Percentiles rank a stretch among this genome's conserved stretches.
Conservation (phyloP, 1,284 basidiomycete genomes). For the Coniferiporia sulphurascens region DNA sequence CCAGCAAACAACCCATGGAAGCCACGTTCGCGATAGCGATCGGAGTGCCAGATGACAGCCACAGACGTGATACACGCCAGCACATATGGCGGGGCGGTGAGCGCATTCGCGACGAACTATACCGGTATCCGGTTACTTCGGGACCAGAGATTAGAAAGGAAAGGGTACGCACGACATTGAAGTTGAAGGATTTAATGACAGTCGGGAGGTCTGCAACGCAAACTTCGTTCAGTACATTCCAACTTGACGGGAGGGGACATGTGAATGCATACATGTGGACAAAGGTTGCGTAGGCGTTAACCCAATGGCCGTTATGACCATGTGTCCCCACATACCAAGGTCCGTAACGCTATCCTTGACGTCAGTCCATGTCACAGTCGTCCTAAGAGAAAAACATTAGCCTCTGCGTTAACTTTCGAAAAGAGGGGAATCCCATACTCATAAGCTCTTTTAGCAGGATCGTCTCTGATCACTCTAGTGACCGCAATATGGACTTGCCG, state of each 20-base stretch:
- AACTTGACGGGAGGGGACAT: not conserved
- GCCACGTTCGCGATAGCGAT: conserved; percentile 32
- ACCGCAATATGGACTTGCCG: conserved; percentile 33
- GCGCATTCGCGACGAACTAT: conserved; percentile 32
- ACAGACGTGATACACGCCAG: conserved; percentile 33
- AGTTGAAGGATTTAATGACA: conserved; percentile 36
- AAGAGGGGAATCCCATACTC: conserved; percentile 25
- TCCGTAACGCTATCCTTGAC: conserved; percentile 33
- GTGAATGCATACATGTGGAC: conserved; percentile 29
- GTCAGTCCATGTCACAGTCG: conserved; percentile 31
- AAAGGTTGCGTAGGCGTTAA: conserved; percentile 35
- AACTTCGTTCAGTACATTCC: too few species aligned
- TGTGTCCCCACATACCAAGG: conserved; percentile 32
- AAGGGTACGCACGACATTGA: conserved; percentile 25
- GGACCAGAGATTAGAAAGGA: not conserved
- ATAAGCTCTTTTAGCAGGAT: conserved; percentile 33
- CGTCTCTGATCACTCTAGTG: conserved; percentile 33
- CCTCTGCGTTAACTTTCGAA: not conserved
- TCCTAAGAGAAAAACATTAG: conserved; percentile 20
- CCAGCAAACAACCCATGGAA: conserved; percentile 35
- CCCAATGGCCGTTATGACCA: conserved; percentile 31
- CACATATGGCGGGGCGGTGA: conserved; percentile 37
- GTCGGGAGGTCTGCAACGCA: conserved; percentile 33
- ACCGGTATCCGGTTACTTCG: not conserved
- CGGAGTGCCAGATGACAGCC: conserved; percentile 32